Conservation (phyloP, 495 filamentous ascomycete species). For the Daldinia grandis region DNA sequence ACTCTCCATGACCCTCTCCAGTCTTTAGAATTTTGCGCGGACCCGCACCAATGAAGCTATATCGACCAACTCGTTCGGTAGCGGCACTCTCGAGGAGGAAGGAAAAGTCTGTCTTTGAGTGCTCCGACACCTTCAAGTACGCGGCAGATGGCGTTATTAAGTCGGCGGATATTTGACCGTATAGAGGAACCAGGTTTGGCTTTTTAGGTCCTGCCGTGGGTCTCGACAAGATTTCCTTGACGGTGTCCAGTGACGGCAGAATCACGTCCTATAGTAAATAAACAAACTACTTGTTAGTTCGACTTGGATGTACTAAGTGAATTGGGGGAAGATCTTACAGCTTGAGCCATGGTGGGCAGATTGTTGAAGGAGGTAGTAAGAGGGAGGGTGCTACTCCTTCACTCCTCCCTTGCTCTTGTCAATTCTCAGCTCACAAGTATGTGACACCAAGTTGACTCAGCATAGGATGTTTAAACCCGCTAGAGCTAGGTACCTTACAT, state of each 20-base stretch:
- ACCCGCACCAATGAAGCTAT: conserved; percentile 92
- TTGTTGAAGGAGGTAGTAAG: conserved; percentile 1
- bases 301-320: not conserved
- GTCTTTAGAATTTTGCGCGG: conserved; percentile 88
- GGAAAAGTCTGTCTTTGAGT: conserved; percentile 72
- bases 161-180: conserved; percentile 86
- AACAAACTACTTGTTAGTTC: conserved; percentile 11
- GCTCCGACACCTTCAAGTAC: conserved; percentile 84
- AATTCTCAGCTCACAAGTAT: not conserved
- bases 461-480: not conserved
- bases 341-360: conserved; percentile 46
- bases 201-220: conserved; percentile 37
- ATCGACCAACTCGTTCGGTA: conserved; percentile 89
- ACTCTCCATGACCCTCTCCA: conserved; percentile 84
- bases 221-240: conserved; percentile 43
- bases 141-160: conserved; percentile 89
- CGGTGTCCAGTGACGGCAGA: conserved; percentile 46
- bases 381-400: not conserved
- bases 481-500: conserved; percentile 4
- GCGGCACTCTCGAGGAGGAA: conserved; percentile 96
- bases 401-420: conserved; percentile 9
- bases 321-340: conserved; percentile 40
- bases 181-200: conserved; percentile 85
- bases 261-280: conserved; percentile 42
- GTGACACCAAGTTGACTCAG: conserved; percentile 19